Evolutionary conservation across 306 rosid genomes (phyloP).

Genomic region (Casuarina glauca): DNA sequence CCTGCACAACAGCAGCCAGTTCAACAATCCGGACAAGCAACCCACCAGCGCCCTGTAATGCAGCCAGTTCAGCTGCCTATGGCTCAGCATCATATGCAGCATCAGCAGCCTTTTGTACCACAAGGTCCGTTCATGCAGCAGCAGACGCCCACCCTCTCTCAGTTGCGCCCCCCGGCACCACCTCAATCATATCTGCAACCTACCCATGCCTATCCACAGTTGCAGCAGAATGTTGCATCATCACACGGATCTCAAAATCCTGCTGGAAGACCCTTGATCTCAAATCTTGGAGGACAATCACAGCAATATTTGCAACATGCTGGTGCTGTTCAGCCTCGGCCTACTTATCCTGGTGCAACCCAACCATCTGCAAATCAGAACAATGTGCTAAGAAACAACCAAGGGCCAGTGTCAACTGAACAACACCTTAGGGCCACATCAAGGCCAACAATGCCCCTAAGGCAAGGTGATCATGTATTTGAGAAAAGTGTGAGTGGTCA

Average conservation of each 20-base stretch:
- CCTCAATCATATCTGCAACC: constrained; percentile 56
- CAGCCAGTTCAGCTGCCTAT: constrained; percentile 53
- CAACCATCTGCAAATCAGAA: constrained; percentile 49
- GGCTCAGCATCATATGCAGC: constrained; percentile 49
- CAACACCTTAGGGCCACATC: constrained; percentile 36
- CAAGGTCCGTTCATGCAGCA: constrained; percentile 48
- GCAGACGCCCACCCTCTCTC: constrained; percentile 52
- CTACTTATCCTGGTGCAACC: constrained; percentile 46
- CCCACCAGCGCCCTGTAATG: constrained; percentile 55
- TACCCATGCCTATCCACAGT: constrained; percentile 42
- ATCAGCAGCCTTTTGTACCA: constrained; percentile 34
- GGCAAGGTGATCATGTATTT: constrained; percentile 32
- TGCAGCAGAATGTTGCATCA: constrained; percentile 44
- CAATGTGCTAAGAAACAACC: constrained; percentile 43
- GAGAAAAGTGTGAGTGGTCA: constrained; percentile 27
- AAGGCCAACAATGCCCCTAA: constrained; percentile 32
- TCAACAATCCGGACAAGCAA: constrained; percentile 61
- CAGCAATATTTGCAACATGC: constrained; percentile 58
- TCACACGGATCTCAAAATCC: constrained; percentile 60
- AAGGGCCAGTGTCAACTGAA: constrained; percentile 40
- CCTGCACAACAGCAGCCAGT: constrained; percentile 54
- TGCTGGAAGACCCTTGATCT: constrained; percentile 55
- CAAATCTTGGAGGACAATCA: constrained; percentile 50
- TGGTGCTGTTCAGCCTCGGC: constrained; percentile 50
- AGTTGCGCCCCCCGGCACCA: constrained; percentile 56